Conservation (phyloP, 495 filamentous ascomycete genomes). For the Margaritispora aquatica region DNA sequence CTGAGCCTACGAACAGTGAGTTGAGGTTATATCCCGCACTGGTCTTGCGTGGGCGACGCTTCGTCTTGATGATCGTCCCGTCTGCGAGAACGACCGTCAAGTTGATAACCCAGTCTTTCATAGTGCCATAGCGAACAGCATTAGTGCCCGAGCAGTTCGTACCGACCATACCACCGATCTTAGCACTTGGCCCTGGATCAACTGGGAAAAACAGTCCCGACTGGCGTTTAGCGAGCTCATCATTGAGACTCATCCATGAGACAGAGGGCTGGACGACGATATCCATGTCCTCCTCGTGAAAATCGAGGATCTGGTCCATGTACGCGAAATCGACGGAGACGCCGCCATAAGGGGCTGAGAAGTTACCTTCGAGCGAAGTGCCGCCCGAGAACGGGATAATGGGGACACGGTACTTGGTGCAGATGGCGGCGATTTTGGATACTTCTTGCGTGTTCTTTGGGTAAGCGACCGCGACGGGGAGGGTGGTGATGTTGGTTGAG, state of each 20-base stretch:
- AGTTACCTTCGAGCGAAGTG: constrained; percentile 82
- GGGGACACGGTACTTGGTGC: constrained; percentile 75
- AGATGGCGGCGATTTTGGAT: constrained; percentile 70
- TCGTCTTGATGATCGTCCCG: constrained; percentile 72
- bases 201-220: constrained; percentile 78
- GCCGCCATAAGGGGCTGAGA: constrained; percentile 77
- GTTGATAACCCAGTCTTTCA: constrained; percentile 84
- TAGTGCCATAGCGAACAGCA: constrained; percentile 75
- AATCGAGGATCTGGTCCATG: constrained; percentile 75
- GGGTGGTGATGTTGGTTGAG: constrained; percentile 66
- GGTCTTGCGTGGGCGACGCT: constrained; percentile 67
- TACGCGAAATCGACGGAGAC: constrained; percentile 82
- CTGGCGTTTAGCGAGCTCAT: constrained; percentile 56
- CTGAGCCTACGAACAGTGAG: constrained; percentile 67
- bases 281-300: constrained; percentile 87
- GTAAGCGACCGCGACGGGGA: constrained; percentile 78
- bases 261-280: constrained; percentile 86
- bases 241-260: constrained; percentile 86
- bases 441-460: constrained; percentile 77
- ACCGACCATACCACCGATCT: constrained; percentile 71
- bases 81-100: constrained; percentile 75
- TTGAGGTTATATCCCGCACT: constrained; percentile 79
- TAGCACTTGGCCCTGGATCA: constrained; percentile 48
- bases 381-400: constrained; percentile 81
- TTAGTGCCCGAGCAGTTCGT: constrained; percentile 79